Percentiles rank a stretch among this genome's conserved stretches.
Conservation (phyloP, 2,329 filamentous ascomycete species). For the Nectriaceae sp. region DNA sequence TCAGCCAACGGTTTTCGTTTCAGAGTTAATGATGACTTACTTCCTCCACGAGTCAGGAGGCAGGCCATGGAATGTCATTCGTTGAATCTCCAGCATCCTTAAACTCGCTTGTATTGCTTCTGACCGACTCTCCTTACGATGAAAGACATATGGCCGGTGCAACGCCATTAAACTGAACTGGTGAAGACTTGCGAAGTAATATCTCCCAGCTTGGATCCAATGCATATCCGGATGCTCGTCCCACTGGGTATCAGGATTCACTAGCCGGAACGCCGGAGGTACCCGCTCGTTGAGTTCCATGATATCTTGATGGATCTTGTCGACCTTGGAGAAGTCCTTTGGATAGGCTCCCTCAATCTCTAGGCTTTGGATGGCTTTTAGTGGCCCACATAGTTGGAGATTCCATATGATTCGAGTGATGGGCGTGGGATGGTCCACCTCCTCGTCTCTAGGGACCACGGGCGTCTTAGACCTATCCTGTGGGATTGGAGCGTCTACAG, state of each 20-base stretch:
- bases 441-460: conserved; percentile 47
- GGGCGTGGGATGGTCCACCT: conserved; percentile 56
- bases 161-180: conserved; percentile 60
- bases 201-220: conserved; percentile 53
- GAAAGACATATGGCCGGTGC: conserved; percentile 64
- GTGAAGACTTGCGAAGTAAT: conserved; percentile 49
- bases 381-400: conserved; percentile 46
- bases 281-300: conserved; percentile 48
- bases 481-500: conserved; percentile 55
- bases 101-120: conserved; percentile 59
- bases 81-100: conserved; percentile 56
- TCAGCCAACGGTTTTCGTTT: not conserved
- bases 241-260: conserved; percentile 59
- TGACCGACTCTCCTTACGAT: conserved; percentile 52
- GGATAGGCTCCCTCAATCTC: conserved; percentile 58
- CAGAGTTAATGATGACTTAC: conserved; percentile 22
- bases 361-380: conserved; percentile 56
- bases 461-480: conserved; percentile 49
- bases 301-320: conserved; percentile 54
- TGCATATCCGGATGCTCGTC: conserved; percentile 53
- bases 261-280: conserved; percentile 54
- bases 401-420: conserved; percentile 56
- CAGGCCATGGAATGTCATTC: conserved; percentile 49
- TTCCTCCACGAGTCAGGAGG: conserved; percentile 51
- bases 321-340: conserved; percentile 55